Evolutionary conservation across 768 basidiomycete species (phyloP).

Genomic region (Lactarius hatsudake): DNA sequence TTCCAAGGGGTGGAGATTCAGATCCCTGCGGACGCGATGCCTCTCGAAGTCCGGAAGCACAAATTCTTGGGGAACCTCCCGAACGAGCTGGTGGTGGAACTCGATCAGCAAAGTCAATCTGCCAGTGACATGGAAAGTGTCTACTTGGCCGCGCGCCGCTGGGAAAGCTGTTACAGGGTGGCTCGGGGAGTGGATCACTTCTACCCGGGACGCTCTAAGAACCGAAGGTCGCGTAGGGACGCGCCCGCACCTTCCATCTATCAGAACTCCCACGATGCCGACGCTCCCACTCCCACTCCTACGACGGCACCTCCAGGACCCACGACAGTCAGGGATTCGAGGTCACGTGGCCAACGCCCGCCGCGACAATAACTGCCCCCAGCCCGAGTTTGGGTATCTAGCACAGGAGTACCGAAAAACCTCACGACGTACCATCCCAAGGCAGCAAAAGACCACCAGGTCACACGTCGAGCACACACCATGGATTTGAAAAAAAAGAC

Average conservation of each 20-base stretch:
- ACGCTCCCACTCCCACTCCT: not conserved
- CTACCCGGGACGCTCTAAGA: not conserved
- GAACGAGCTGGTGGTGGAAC: not conserved
- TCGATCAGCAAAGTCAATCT: not conserved
- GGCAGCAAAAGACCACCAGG: not conserved
- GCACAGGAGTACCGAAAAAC: not conserved
- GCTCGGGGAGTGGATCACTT: not conserved
- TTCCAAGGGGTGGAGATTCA: not conserved
- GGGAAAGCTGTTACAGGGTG: not conserved
- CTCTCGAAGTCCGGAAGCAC: not conserved
- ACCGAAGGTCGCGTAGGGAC: not conserved
- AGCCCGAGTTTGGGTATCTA: not conserved
- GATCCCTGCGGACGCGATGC: not conserved
- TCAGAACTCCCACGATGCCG: not conserved
- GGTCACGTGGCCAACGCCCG: not conserved
- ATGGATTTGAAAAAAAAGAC: no score
- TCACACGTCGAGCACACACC: not conserved
- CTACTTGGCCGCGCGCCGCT: not conserved
- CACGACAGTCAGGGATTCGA: not conserved
- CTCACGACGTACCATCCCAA: not conserved
- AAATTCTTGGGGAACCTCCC: not conserved
- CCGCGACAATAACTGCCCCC: not conserved
- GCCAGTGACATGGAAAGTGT: not conserved
- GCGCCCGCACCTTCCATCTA: not conserved
- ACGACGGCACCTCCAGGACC: not conserved